phyloP scores from a whole-genome alignment of 208 protist species.

The Phytomonas sp. region DNA sequence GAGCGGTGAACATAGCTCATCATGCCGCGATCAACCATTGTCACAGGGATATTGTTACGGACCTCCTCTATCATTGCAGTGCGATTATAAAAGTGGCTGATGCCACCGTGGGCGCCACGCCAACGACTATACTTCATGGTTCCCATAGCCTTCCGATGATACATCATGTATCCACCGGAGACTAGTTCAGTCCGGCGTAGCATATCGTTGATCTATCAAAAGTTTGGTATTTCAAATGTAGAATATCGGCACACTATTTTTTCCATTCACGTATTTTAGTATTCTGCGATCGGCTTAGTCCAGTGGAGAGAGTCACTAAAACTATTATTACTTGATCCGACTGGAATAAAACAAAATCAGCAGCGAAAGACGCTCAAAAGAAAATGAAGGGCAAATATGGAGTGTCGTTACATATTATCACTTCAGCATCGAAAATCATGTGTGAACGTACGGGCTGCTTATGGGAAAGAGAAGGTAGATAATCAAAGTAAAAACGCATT shows the following conservation, averaged over 20 bases:
- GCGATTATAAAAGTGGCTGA: conserved; percentile 83
- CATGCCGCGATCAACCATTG: conserved; percentile 73
- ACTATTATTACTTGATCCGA: neutral
- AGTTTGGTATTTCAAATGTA: conserved; percentile 6
- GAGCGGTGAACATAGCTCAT: conserved; percentile 87
- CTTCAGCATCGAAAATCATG: neutral
- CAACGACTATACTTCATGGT: conserved; percentile 83
- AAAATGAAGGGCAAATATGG: neutral
- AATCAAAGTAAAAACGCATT: neutral
- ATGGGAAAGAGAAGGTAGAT: neutral
- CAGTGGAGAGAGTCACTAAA: neutral
- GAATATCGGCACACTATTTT: neutral
- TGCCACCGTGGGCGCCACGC: conserved; percentile 60
- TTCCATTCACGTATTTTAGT: neutral
- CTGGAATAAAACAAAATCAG: neutral
- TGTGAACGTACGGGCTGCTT: neutral
- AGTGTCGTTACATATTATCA: neutral
- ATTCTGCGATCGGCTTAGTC: neutral
- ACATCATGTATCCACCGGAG: conserved; percentile 81
- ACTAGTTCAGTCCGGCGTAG: conserved; percentile 29
- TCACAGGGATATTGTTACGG: conserved; percentile 53
- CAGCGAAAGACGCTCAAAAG: neutral
- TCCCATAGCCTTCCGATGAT: conserved; percentile 81
- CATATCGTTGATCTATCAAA: conserved; percentile 19
- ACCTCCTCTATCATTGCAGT: conserved; percentile 80